Evolutionary conservation across 805 yeast genomes (phyloP), one percentile per base, ranked within the genome.

Genomic region (Yarrowia sp.): DNA sequence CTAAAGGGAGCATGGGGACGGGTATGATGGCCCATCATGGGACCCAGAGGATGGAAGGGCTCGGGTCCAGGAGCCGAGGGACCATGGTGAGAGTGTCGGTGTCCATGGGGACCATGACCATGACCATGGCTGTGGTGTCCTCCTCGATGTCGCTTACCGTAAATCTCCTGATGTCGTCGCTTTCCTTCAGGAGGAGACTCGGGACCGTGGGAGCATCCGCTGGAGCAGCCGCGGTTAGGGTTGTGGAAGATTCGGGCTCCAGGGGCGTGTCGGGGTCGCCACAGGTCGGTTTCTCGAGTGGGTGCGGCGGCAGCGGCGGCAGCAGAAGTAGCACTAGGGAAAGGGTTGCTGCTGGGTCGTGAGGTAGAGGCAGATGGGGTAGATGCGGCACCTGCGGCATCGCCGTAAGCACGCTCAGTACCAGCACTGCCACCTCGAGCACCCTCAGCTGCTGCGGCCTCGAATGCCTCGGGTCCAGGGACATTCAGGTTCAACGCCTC

Each of bases 231-330:
- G 28, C 28, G 28, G 28, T 22, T 22, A 22, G 28, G 28, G 28
- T 22, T 22, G 28, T 48, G 53, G 15, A 8, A 31, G 3, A 32
- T 14, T 2, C n/a, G 32, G 18, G 33, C 35, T n/a, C 43, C 58
- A 14, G 58, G 42, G 14, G 42, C 43, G 22, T 51, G 58, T 36
- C 58, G 43, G 10, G 58, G 58, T 17, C 58, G 17, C 58, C 58
- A 51, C 18, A 51, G 35, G 5, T 51, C 58, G 10, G 36, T 10
- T n/a, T 48, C 17, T 10, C 32, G 10, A 6, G 31, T 13, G 39
- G 53, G n/a, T 4, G 39, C 28, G 32, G 41, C 11, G 14, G 38
- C n/a, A n/a, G n/a, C 10, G n/a, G 55, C 14, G 8, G 53, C n/a
- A 17, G 53, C 17, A 28, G 15, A 7, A n/a, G 9, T n/a, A 41